Conservation (phyloP, 2,329 filamentous ascomycete genomes). For the Aureobasidium vineae region DNA sequence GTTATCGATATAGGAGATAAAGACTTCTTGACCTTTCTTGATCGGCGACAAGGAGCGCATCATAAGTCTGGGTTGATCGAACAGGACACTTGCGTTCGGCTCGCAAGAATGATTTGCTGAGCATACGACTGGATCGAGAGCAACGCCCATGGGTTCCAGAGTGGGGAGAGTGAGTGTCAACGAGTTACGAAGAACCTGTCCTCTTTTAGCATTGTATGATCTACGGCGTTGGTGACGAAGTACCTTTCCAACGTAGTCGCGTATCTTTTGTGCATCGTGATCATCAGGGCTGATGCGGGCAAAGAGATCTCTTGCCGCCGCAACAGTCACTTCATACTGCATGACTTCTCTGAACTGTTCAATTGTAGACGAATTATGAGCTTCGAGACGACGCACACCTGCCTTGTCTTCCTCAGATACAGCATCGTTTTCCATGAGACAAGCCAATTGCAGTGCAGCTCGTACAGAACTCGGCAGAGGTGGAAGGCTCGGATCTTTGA, state of each 20-base stretch:
- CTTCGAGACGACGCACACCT: constrained; percentile 43
- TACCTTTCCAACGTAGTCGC: constrained; percentile 18
- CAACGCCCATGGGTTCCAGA: constrained; percentile 59
- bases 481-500: constrained; percentile 40
- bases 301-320: constrained; percentile 8
- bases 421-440: constrained; percentile 43
- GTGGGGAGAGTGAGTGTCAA: constrained; percentile 57
- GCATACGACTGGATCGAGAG: constrained; percentile 55
- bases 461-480: constrained; percentile 56
- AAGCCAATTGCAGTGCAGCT: constrained; percentile 55
- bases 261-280: not conserved
- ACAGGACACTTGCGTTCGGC: constrained; percentile 58
- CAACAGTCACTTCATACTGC: not conserved
- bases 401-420: constrained; percentile 45
- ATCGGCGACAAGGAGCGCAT: constrained; percentile 56
- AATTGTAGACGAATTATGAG: not conserved
- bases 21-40: constrained; percentile 56
- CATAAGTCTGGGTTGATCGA: constrained; percentile 53
- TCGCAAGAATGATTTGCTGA: constrained; percentile 62
- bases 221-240: not conserved
- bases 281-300: not conserved
- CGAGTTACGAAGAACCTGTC: constrained; percentile 57
- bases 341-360: not conserved
- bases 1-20: constrained; percentile 61
- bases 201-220: not conserved